phyloP scores from a whole-genome alignment of 1,284 basidiomycete genomes.

The Filobasidium uniguttulatum region DNA sequence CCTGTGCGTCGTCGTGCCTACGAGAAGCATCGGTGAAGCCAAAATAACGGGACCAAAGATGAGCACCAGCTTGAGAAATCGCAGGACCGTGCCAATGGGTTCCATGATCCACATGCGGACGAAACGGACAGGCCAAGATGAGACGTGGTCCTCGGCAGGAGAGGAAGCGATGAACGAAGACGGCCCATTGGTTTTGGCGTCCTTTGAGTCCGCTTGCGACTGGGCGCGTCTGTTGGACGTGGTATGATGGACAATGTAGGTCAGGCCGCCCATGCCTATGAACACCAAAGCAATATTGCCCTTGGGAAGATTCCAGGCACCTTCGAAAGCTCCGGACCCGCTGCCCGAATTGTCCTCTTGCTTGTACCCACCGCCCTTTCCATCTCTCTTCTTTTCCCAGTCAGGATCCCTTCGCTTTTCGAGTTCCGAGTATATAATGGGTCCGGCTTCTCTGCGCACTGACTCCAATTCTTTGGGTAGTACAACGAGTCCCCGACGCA shows the following conservation, averaged over 20 bases:
- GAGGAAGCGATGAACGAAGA: background rate
- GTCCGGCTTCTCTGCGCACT: slow-evolving; percentile 44
- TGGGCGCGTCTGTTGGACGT: background rate
- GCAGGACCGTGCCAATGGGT: slow-evolving; percentile 65
- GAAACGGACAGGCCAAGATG: slow-evolving; percentile 14
- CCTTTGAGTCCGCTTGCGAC: background rate
- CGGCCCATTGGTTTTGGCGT: background rate
- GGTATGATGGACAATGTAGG: background rate
- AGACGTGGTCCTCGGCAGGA: slow-evolving; percentile 7
- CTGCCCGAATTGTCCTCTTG: slow-evolving; percentile 2
- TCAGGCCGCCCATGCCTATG: background rate
- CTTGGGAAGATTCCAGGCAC: background rate
- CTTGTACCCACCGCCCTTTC: background rate
- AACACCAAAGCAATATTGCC: background rate
- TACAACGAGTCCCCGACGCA: slow-evolving; percentile 49
- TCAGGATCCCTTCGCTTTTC: slow-evolving; percentile 21
- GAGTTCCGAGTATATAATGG: slow-evolving; percentile 12
- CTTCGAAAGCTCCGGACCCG: slow-evolving; percentile 1
- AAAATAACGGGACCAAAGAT: slow-evolving; percentile 83
- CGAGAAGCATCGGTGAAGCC: slow-evolving; percentile 66
- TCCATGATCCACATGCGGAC: slow-evolving; percentile 51
- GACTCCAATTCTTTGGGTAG: slow-evolving; percentile 48
- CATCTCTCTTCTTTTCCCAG: slow-evolving; percentile 24
- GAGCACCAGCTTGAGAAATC: slow-evolving; percentile 70
- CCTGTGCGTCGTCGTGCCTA: slow-evolving; percentile 41